Conservation (phyloP, 2,329 filamentous ascomycete species). For the Nemania sp. region DNA sequence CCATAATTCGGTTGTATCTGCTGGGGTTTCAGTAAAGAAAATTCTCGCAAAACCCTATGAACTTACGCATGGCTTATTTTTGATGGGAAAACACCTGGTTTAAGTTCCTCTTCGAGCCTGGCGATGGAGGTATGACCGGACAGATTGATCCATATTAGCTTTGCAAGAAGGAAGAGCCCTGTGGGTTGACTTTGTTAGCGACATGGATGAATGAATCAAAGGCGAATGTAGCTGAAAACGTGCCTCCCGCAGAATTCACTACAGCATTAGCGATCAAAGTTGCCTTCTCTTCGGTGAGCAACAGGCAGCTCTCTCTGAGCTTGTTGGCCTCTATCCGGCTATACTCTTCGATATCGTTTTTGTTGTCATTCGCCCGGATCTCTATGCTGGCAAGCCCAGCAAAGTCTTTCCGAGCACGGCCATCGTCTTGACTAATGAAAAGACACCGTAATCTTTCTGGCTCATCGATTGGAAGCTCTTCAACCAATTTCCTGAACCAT, state of each 20-base stretch:
- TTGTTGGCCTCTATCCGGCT: slow-evolving; percentile 9
- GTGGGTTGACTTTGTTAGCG: too few relatives aligned
- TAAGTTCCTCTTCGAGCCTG: slow-evolving; percentile 29
- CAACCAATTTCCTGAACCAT: slow-evolving; percentile 34
- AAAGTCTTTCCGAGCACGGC: slow-evolving; percentile 35
- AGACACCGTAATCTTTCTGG: slow-evolving; percentile 32
- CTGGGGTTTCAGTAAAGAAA: neutral
- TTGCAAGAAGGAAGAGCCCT: slow-evolving; percentile 28
- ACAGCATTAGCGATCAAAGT: neutral
- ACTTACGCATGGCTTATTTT: slow-evolving; percentile 30
- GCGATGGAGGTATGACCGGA: slow-evolving; percentile 11
- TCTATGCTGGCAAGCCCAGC: slow-evolving; percentile 25
- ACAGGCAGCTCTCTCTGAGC: neutral
- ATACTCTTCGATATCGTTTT: slow-evolving; percentile 39
- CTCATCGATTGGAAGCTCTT: slow-evolving; percentile 25
- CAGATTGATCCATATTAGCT: slow-evolving; percentile 22
- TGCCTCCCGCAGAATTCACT: neutral
- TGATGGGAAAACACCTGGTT: slow-evolving; percentile 22
- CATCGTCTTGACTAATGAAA: slow-evolving; percentile 43
- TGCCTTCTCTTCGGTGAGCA: neutral
- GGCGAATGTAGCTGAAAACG: too few relatives aligned
- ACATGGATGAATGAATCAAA: too few relatives aligned
- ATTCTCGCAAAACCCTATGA: neutral
- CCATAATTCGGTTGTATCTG: slow-evolving; percentile 7
- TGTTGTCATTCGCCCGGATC: slow-evolving; percentile 34